phyloP scores from a whole-genome alignment of 176 grass and related monocot genomes.

The Elymus sibiricus region DNA sequence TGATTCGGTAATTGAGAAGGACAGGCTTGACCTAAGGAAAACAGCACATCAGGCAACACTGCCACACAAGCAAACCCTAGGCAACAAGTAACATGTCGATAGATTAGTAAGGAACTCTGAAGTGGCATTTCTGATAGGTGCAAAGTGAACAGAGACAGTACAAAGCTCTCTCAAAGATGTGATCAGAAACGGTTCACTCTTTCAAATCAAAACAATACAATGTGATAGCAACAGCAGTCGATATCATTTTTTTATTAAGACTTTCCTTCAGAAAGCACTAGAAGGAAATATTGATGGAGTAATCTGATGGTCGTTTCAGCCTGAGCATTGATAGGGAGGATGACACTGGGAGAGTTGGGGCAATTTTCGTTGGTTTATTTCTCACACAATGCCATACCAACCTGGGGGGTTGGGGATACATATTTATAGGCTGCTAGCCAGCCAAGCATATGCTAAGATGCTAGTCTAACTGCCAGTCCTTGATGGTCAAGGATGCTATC shows the following conservation, averaged over 20 bases:
- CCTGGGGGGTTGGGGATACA: too few relatives aligned
- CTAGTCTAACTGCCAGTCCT: too few relatives aligned
- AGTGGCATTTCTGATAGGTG: constrained; percentile 9
- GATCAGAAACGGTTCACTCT: not conserved
- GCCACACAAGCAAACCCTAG: not conserved
- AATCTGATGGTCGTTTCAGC: too few relatives aligned
- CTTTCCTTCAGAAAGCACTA: not conserved
- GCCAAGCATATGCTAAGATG: too few relatives aligned
- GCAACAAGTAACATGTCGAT: not conserved
- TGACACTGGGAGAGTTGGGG: too few relatives aligned
- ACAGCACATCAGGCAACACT: not conserved
- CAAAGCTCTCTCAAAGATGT: constrained; percentile 4
- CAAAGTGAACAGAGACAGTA: constrained; percentile 3
- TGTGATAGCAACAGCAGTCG: not conserved
- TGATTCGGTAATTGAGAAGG: not conserved
- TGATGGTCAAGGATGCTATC: too few relatives aligned
- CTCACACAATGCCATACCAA: too few relatives aligned
- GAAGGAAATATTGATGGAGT: not conserved
- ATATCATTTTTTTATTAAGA: not conserved
- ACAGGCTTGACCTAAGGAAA: not conserved
- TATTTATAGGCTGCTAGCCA: too few relatives aligned
- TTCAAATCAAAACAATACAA: constrained; percentile 8
- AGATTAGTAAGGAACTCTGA: not conserved
- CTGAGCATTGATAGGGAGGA: too few relatives aligned
- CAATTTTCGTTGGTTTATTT: too few relatives aligned